Base-by-base conservation (phyloP, 768 basidiomycete genomes). In the Rhodotorula graminis region DNA sequence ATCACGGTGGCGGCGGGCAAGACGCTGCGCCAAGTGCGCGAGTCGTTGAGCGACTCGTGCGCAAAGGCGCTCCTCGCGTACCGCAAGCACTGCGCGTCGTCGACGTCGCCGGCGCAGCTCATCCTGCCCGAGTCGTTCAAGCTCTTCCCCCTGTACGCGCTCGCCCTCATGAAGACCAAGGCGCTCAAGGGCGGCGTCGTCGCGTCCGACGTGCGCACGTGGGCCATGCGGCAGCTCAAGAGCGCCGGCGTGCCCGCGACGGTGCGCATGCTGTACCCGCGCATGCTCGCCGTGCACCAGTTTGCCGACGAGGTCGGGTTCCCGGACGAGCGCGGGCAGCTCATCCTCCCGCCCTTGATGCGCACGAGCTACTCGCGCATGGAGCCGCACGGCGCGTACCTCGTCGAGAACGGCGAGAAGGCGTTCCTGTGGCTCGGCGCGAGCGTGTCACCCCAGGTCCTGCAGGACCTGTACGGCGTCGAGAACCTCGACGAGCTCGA, bases 111-210 rank as follows among this genome's bases (percentile, higher is more conserved):
- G 0, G 89, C 90, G 11, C 95, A 97, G 95, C 82, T 99, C 72
- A 90, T 99, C 72, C 87, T 99, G 37, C 96, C 96, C 12, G 96
- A 98, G 81, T 89, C 90, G 0, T 93, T 93, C 84, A 89, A 89
- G 78, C 85, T 89, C 2, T 85, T 98, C 56, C 92, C 93, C 0
- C 84, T 92, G 27, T 93, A 89, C 79, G 86, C 86, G 7, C 84
- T 97, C 6, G 88, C 88, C 19, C 86, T 97, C 47, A 84, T 90
- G 59, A 99, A 99, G 83, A 86, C 86, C 64, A 95, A 96, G 80
- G 88, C 93, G 29, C 82, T 99, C n/a, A 95, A 96, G 88, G 92
- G 88, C 59, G 88, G 90, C 25, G 88, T 87, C 76, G 93, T 99
- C 61, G 88, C 90, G 12, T 89, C 93, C n/a, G 96, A 98, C 77